A percentile compares a stretch with the other conserved stretches of the same genome.
phyloP scores from a whole-genome alignment of 345 rosid species.

The Citrus medica region DNA sequence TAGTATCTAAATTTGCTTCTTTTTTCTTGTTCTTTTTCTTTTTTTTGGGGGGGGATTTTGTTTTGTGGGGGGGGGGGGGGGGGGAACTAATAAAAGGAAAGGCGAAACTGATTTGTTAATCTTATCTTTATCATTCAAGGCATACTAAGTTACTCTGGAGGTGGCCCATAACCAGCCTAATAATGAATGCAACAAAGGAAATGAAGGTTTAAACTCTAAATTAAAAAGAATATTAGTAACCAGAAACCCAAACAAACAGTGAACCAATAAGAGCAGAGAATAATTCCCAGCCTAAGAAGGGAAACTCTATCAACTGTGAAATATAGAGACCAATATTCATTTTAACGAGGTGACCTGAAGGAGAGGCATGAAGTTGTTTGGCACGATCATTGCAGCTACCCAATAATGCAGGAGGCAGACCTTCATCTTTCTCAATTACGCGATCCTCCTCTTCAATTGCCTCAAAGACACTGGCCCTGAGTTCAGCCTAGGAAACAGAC shows the following conservation, averaged over 20 bases:
- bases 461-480: constrained; percentile 94
- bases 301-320: background rate
- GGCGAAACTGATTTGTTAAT: background rate
- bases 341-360: constrained; percentile 61
- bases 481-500: constrained; percentile 68
- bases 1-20: background rate
- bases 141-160: background rate
- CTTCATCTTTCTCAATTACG: constrained; percentile 72
- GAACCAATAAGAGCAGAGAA: background rate
- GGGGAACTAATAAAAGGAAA: background rate
- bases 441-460: constrained; percentile 97
- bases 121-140: background rate
- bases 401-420: constrained; percentile 81
- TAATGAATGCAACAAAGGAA: background rate
- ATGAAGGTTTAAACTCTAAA: background rate
- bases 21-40: too few relatives aligned
- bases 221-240: background rate
- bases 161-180: background rate
- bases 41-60: too few relatives aligned
- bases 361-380: constrained; percentile 84
- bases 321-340: background rate
- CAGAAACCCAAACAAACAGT: background rate
- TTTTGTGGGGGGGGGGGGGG: too few relatives aligned
- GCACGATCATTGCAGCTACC: constrained; percentile 97
- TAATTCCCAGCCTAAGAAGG: background rate